Evolutionary conservation across 2,329 filamentous ascomycete species (phyloP), one percentile per base, ranked within the genome.

Genomic region (Triangularia setosa): DNA sequence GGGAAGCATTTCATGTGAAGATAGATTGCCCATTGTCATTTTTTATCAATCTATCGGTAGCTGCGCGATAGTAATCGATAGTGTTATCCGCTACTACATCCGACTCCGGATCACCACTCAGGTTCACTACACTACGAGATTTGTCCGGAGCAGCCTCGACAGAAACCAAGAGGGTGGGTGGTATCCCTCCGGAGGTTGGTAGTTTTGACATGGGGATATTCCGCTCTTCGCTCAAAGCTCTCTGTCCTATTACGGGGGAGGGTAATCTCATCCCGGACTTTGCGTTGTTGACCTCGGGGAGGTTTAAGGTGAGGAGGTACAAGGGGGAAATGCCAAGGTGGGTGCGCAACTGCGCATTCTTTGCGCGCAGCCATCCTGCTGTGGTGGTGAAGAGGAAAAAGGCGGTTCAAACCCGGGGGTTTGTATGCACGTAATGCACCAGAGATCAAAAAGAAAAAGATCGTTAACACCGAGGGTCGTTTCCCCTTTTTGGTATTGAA

Each of bases 321-420:
- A n/a, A n/a, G n/a, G n/a, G 40, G 12, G 18, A 25, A 27, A 30
- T 54, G 58, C 56, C 58, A 58, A 64, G 23, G 62, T 18, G 48
- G 35, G 8, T 66, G 62, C 66, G 64, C 66, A 68, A 58, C 44
- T 56, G 62, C 66, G 64, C 60, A 65, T 48, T 52, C 52, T 40
- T 58, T 66, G 62, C 64, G 66, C 52, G 14, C 18, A n/a, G n/a
- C n/a, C n/a, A n/a, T n/a, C n/a, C n/a, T n/a, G n/a, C n/a, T n/a
- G n/a, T n/a, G n/a, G n/a, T n/a, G n/a, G n/a, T n/a, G n/a, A n/a
- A n/a, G 18, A 6, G 18, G 18, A 23, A 35, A 18, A 21, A 6
- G n/a, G 18, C 21, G 18, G n/a, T 21, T n/a, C 8, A 23, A 48
- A 48, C 40, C 6, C 1, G 2, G n/a, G n/a, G 8, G 40, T 48